These are phyloP conservation scores for Pseudocercospora macadamiae DNA, from an alignment of 2,329 filamentous ascomycete species.

Conservation along the genomic window DNA sequence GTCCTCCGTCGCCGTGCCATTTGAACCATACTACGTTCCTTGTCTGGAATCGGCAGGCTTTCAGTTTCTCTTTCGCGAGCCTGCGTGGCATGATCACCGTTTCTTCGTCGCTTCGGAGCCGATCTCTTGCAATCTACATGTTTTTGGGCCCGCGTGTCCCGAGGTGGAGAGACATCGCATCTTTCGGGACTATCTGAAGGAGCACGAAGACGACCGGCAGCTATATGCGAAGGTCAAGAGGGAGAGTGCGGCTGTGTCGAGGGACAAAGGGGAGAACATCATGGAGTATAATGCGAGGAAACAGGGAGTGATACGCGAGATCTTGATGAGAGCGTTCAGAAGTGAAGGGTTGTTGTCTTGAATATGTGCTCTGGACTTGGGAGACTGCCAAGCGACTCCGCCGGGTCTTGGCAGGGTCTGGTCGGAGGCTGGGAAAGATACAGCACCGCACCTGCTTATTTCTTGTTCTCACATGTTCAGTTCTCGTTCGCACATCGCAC, in stretches of 20 bases:
- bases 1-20: conserved; percentile 40
- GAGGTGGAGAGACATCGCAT: conserved; percentile 50
- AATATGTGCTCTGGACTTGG: too few relatives aligned
- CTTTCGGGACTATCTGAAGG: conserved; percentile 51
- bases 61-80: conserved; percentile 52
- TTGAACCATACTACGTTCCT: conserved; percentile 50
- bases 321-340: conserved; percentile 43
- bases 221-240: conserved; percentile 48
- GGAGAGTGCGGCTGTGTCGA: conserved; percentile 32
- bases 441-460: too few relatives aligned
- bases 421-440: too few relatives aligned
- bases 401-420: too few relatives aligned
- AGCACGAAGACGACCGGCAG: conserved; percentile 43
- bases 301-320: conserved; percentile 45
- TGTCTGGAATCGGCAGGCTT: conserved; percentile 51
- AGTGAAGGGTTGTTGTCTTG: not conserved
- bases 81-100: conserved; percentile 53
- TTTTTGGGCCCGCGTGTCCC: conserved; percentile 49
- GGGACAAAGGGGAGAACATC: conserved; percentile 7
- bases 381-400: too few relatives aligned
- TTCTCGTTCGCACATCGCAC: too few relatives aligned
- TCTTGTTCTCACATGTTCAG: too few relatives aligned
- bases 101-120: conserved; percentile 47
- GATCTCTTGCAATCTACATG: conserved; percentile 52
- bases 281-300: conserved; percentile 49